Percentiles rank a stretch among this genome's conserved stretches.
These are phyloP conservation scores for Hymenoscyphus fraxineus DNA, from an alignment of 2,329 filamentous ascomycete species.

Conservation along the genomic window DNA sequence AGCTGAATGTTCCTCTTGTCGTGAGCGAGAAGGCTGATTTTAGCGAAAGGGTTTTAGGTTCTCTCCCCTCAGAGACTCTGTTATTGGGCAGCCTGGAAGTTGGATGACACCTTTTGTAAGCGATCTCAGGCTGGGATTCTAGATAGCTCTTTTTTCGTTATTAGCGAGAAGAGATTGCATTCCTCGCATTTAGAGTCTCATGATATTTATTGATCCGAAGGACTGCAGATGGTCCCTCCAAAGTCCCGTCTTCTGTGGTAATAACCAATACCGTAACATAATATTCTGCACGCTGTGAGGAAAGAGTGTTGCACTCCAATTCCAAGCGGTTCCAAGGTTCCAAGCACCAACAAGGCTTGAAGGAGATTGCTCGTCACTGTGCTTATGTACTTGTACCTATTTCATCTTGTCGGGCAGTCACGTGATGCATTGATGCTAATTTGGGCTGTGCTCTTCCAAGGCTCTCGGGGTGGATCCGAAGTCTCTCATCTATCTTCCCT, in stretches of 20 bases:
- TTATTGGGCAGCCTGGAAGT: neutral
- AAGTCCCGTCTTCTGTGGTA: neutral
- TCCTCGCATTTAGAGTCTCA: neutral
- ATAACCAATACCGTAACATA: neutral
- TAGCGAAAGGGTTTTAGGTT: neutral
- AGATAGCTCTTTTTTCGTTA: constrained; percentile 1
- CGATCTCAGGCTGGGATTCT: neutral
- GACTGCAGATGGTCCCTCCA: neutral
- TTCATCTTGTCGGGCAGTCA: neutral
- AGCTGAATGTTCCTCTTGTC: neutral
- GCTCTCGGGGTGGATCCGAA: neutral
- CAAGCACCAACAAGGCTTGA: too few species aligned
- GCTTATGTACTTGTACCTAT: too few species aligned
- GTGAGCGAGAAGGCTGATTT: neutral
- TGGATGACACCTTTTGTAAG: neutral
- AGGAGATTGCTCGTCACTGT: too few species aligned
- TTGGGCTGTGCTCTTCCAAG: neutral
- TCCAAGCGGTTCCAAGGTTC: too few species aligned
- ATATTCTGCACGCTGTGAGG: neutral
- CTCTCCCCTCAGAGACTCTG: neutral
- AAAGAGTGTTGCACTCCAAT: too few species aligned
- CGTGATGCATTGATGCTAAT: constrained; percentile 1
- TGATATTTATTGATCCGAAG: neutral
- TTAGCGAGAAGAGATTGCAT: neutral
- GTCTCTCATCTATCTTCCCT: neutral